Percentiles rank a stretch among this genome's conserved stretches.
phyloP scores from a whole-genome alignment of 306 rosid species.

The Aeschynomene evenia region DNA sequence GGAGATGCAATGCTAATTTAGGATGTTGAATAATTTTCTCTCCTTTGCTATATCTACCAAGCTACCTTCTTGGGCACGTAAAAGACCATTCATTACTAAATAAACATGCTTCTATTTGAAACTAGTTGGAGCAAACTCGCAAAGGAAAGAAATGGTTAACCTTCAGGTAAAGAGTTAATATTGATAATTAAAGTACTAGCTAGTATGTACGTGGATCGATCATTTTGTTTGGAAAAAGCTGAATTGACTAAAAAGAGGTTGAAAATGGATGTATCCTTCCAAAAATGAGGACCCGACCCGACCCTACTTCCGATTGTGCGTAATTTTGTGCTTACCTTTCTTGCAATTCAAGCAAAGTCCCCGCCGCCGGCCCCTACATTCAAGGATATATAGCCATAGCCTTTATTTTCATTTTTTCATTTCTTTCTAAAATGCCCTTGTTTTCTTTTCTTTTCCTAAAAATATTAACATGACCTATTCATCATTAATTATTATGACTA shows the following conservation, averaged over 20 bases:
- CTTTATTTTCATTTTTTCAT: too few relatives aligned
- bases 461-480: too few relatives aligned
- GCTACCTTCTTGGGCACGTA: background rate
- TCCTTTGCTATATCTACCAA: background rate
- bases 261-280: background rate
- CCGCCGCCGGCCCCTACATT: background rate
- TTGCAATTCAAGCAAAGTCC: conserved; percentile 21
- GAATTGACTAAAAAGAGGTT: conserved; percentile 8
- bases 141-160: background rate
- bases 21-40: background rate
- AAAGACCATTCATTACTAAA: background rate
- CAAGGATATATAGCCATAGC: background rate
- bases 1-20: background rate
- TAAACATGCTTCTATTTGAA: background rate
- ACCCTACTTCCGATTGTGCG: conserved; percentile 11
- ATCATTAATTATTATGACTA: too few relatives aligned
- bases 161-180: too few relatives aligned
- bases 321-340: conserved; percentile 4
- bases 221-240: background rate
- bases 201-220: background rate
- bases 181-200: too few relatives aligned
- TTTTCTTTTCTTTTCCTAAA: too few relatives aligned
- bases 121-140: background rate
- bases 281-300: conserved; percentile 14
- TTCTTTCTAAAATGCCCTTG: too few relatives aligned